phyloP scores from a whole-genome alignment of 2,329 filamentous ascomycete species.

The Sporothrix luriei region DNA sequence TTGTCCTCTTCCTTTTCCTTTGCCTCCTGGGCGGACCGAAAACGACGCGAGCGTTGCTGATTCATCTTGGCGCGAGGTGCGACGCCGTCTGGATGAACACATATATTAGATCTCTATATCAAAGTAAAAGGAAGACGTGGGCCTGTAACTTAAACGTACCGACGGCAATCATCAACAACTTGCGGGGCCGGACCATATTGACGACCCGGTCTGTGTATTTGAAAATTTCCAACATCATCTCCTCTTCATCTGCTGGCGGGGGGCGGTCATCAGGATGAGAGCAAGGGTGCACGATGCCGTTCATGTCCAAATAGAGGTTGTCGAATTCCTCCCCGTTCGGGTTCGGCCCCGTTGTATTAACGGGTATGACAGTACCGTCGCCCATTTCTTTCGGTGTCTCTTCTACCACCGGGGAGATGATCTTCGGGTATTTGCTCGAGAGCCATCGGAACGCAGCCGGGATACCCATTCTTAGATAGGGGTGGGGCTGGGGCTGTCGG shows the following conservation, averaged over 20 bases:
- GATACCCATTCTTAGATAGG: slow-evolving; percentile 72
- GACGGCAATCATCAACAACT: slow-evolving; percentile 95
- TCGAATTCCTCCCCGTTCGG: slow-evolving; percentile 98
- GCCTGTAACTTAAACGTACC: slow-evolving; percentile 56
- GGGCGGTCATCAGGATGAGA: slow-evolving; percentile 94
- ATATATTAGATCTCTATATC: background rate
- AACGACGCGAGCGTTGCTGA: slow-evolving; percentile 93
- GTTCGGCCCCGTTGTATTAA: slow-evolving; percentile 82
- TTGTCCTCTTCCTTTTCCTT: slow-evolving; percentile 93
- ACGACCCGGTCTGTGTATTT: slow-evolving; percentile 98
- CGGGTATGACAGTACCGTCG: slow-evolving; percentile 79
- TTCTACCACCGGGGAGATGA: slow-evolving; percentile 88
- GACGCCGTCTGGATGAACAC: slow-evolving; percentile 71
- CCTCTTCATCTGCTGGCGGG: slow-evolving; percentile 88
- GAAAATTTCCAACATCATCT: slow-evolving; percentile 99
- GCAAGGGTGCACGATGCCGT: slow-evolving; percentile 98
- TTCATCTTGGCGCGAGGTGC: slow-evolving; percentile 99
- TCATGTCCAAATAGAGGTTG: slow-evolving; percentile 98
- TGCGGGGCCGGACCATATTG: slow-evolving; percentile 96
- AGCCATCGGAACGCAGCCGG: slow-evolving; percentile 96
- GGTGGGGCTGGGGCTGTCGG: background rate
- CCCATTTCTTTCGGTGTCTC: slow-evolving; percentile 76
- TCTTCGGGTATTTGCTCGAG: slow-evolving; percentile 96
- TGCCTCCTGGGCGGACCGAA: slow-evolving; percentile 91
- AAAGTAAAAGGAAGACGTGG: background rate